phyloP scores from a whole-genome alignment of 441 rosid species.

The Mallotus repandus region DNA sequence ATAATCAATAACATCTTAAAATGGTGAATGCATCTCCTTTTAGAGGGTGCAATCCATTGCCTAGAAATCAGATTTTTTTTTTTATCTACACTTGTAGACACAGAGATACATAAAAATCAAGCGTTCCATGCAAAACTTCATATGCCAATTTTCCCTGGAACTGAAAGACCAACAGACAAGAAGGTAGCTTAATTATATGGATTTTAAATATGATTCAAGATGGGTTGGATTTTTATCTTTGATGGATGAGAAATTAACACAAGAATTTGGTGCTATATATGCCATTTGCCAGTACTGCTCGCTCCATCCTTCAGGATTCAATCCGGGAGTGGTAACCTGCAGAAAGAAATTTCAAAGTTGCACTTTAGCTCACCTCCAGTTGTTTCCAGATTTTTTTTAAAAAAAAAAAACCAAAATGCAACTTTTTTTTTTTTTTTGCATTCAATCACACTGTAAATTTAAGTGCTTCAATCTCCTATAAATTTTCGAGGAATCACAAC shows the following conservation, averaged over 20 bases:
- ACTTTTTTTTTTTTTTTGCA: neutral
- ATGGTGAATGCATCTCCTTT: neutral
- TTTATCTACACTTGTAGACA: neutral
- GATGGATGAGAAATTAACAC: too few species aligned
- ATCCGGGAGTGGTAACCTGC: slow-evolving; percentile 33
- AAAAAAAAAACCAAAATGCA: neutral
- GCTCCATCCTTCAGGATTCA: slow-evolving; percentile 15
- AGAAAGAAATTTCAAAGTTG: slow-evolving; percentile 14
- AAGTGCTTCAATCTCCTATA: too few species aligned
- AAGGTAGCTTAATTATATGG: neutral
- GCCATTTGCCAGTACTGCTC: neutral
- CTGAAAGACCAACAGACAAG: neutral
- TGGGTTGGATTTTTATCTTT: neutral
- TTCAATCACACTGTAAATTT: neutral
- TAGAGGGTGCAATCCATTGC: neutral
- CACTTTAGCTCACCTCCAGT: neutral
- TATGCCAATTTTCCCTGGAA: neutral
- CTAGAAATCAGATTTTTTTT: neutral
- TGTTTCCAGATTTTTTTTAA: neutral
- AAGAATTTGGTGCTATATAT: too few species aligned
- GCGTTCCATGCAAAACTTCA: neutral
- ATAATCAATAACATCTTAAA: neutral
- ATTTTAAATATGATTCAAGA: neutral
- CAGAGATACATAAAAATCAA: neutral
- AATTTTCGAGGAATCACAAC: too few species aligned